Evolutionary conservation across 2,329 filamentous ascomycete genomes (phyloP).

Genomic region (Pseudogymnoascus sp.): DNA sequence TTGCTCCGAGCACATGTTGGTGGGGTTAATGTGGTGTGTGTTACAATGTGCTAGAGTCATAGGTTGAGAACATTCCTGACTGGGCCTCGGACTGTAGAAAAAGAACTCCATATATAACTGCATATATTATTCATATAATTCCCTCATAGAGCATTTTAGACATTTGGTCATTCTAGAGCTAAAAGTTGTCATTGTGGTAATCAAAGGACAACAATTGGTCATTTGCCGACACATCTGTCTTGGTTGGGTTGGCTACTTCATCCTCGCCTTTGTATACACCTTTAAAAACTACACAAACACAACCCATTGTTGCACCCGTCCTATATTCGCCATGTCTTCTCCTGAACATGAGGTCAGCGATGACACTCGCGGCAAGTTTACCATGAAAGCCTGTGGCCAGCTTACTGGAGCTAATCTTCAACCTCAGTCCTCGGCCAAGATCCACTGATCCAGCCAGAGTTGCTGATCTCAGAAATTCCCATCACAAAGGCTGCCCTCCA

Average conservation of each 20-base stretch:
- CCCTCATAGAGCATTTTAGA: background rate
- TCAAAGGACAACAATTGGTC: constrained; percentile 1
- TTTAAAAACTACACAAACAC: constrained; percentile 3
- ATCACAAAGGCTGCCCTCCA: constrained; percentile 52
- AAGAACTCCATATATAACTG: background rate
- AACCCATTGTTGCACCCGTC: constrained; percentile 1
- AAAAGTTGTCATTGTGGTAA: background rate
- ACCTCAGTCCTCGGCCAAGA: constrained; percentile 80
- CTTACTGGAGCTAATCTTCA: background rate
- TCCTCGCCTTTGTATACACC: constrained; percentile 2
- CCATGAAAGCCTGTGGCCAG: constrained; percentile 12
- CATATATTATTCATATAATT: background rate
- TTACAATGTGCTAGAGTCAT: constrained; percentile 1
- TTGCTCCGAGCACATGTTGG: constrained; percentile 6
- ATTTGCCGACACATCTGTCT: background rate
- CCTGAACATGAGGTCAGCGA: constrained; percentile 31
- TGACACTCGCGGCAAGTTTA: constrained; percentile 41
- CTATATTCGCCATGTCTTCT: constrained; percentile 22
- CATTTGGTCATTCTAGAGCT: background rate
- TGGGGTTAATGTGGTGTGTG: background rate
- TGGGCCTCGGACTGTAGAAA: background rate
- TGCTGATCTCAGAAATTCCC: constrained; percentile 81
- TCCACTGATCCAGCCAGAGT: constrained; percentile 79
- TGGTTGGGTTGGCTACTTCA: background rate
- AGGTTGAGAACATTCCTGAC: background rate